phyloP scores from a whole-genome alignment of 2,329 filamentous ascomycete species.

The Colletotrichum cereale region DNA sequence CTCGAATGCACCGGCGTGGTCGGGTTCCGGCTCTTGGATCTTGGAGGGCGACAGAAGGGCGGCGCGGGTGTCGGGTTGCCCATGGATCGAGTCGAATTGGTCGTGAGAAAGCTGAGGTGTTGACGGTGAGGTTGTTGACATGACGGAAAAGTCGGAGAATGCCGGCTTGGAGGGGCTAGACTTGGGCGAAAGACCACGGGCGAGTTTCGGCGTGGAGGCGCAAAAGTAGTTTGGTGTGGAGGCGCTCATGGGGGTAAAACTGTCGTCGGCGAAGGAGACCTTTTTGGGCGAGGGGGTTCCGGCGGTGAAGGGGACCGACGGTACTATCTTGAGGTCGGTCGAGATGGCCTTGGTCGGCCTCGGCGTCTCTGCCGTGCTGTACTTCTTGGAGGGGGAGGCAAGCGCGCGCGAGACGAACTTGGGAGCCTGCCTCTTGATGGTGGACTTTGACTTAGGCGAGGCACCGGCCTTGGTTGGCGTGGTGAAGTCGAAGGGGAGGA shows the following conservation, averaged over 20 bases:
- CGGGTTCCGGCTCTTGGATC: neutral
- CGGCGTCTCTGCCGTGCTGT: slow-evolving; percentile 27
- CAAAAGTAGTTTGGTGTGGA: slow-evolving; percentile 2
- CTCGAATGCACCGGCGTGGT: slow-evolving; percentile 1
- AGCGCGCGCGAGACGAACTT: slow-evolving; percentile 16
- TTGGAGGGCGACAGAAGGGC: slow-evolving; percentile 4
- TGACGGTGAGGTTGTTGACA: slow-evolving; percentile 24
- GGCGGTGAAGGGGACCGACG: neutral
- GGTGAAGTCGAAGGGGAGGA: slow-evolving; percentile 22
- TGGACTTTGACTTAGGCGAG: slow-evolving; percentile 28
- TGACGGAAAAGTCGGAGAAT: slow-evolving; percentile 21
- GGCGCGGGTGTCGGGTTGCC: neutral
- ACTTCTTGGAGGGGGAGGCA: slow-evolving; percentile 8
- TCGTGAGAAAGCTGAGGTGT: neutral
- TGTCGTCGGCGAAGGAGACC: slow-evolving; percentile 30
- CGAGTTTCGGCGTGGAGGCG: slow-evolving; percentile 12
- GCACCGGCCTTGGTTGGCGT: slow-evolving; percentile 31
- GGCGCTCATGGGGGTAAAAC: slow-evolving; percentile 5
- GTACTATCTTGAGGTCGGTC: neutral
- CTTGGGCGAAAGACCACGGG: slow-evolving; percentile 12
- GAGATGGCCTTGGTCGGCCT: neutral
- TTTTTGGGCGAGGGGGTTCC: slow-evolving; percentile 31
- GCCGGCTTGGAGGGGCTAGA: slow-evolving; percentile 24
- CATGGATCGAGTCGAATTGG: neutral
- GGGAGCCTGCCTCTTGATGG: slow-evolving; percentile 25